A percentile compares a stretch with the other conserved stretches of the same genome.
These are phyloP conservation scores for Pythium apleroticum DNA, from an alignment of 352 stramenopile genomes.

Conservation along the genomic window DNA sequence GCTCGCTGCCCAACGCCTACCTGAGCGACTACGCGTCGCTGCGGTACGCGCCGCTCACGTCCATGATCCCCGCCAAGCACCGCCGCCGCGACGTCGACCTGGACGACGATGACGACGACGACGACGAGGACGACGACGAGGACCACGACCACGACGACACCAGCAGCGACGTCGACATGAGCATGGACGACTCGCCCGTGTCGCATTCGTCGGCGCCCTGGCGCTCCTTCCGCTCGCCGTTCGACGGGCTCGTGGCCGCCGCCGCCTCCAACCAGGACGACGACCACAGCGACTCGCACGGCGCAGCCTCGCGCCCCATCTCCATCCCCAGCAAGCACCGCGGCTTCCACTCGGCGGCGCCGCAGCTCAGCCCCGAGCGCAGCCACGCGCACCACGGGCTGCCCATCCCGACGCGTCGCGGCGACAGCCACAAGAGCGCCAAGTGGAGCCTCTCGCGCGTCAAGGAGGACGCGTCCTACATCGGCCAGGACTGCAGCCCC, in stretches of 20 bases:
- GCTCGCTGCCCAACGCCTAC: conserved; percentile 52
- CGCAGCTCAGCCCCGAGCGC: conserved; percentile 7
- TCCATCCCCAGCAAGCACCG: conserved; percentile 46
- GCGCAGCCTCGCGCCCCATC: conserved; percentile 52
- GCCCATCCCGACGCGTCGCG: conserved; percentile 23
- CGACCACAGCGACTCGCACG: conserved; percentile 37
- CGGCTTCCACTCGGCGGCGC: conserved; percentile 6
- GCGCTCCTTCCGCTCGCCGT: conserved; percentile 52
- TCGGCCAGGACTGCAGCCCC: conserved; percentile 61
- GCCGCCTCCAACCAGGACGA: conserved; percentile 49
- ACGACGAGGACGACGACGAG: conserved; percentile 44
- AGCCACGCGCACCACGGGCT: conserved; percentile 25
- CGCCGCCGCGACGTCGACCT: conserved; percentile 31
- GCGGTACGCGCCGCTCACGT: conserved; percentile 59
- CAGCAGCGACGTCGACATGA: conserved; percentile 35
- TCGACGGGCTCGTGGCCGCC: conserved; percentile 69
- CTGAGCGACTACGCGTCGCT: conserved; percentile 48
- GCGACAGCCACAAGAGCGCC: conserved; percentile 38
- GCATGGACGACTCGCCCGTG: conserved; percentile 16
- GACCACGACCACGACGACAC: conserved; percentile 33
- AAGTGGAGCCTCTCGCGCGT: conserved; percentile 66
- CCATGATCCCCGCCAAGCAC: conserved; percentile 57
- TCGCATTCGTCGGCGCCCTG: conserved; percentile 21
- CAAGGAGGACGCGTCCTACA: conserved; percentile 57
- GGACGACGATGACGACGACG: conserved; percentile 45